These are phyloP conservation scores for Scutellaria minor DNA, from an alignment of 257 asterid genomes.

Conservation along the genomic window DNA sequence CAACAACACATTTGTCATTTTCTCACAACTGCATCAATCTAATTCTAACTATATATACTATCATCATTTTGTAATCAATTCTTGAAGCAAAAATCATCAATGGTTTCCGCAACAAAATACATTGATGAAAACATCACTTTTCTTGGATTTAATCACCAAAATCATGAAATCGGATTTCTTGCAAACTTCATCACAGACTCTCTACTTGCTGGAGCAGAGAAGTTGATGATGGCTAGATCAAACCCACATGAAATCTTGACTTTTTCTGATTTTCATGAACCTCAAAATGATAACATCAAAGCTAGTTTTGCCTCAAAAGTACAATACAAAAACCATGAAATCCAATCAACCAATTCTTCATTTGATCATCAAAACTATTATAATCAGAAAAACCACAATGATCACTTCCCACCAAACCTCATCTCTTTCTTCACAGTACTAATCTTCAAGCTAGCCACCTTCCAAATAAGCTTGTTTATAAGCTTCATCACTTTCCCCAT, in stretches of 20 bases:
- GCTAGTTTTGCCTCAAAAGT: constrained; percentile 18
- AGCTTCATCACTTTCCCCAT: constrained; percentile 51
- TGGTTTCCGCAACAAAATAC: constrained; percentile 46
- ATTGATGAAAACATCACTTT: constrained; percentile 34
- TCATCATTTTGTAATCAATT: constrained; percentile 8
- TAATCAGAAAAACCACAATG: constrained; percentile 20
- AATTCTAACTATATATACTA: background rate
- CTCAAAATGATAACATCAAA: background rate
- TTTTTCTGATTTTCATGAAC: constrained; percentile 19
- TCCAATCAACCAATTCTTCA: constrained; percentile 11
- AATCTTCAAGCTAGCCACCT: constrained; percentile 42
- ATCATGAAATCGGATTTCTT: constrained; percentile 13
- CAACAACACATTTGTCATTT: constrained; percentile 20
- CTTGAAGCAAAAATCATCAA: constrained; percentile 35
- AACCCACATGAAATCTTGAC: constrained; percentile 30
- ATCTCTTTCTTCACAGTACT: constrained; percentile 36
- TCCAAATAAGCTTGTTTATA: constrained; percentile 48
- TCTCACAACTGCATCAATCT: no score
- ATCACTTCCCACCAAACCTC: constrained; percentile 37
- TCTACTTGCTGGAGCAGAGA: constrained; percentile 57
- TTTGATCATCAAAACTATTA: background rate
- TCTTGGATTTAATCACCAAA: constrained; percentile 4
- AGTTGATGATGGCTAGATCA: constrained; percentile 43
- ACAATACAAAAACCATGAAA: constrained; percentile 20
- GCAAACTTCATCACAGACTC: constrained; percentile 36